Evolutionary conservation across 2,329 filamentous ascomycete genomes (phyloP).

Genomic region (Chaetomium sp.): DNA sequence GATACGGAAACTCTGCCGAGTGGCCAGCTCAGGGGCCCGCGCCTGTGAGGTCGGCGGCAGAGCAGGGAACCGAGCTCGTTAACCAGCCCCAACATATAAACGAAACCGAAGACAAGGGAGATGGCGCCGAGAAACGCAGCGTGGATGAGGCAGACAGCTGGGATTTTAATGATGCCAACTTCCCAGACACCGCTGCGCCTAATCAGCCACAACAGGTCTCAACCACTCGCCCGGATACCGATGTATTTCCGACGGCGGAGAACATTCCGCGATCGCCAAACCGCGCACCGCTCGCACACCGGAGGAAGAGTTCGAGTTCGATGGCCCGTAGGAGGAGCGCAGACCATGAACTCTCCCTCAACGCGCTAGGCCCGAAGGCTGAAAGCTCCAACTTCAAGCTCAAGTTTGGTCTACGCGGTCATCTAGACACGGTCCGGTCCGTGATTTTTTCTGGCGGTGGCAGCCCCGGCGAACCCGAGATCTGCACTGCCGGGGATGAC

Average conservation of each 20-base stretch:
- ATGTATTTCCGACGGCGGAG: slow-evolving; percentile 82
- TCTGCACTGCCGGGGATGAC: slow-evolving; percentile 94
- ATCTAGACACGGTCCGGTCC: slow-evolving; percentile 89
- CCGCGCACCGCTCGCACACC: slow-evolving; percentile 67
- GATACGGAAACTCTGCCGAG: slow-evolving; percentile 41
- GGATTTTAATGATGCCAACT: slow-evolving; percentile 86
- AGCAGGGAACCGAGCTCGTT: slow-evolving; percentile 38
- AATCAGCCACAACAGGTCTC: slow-evolving; percentile 49
- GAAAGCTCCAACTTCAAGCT: slow-evolving; percentile 87
- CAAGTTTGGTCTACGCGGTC: slow-evolving; percentile 85
- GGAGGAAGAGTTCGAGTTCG: slow-evolving; percentile 82
- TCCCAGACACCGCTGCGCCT: slow-evolving; percentile 57
- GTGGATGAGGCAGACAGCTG: slow-evolving; percentile 71
- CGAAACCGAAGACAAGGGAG: slow-evolving; percentile 46
- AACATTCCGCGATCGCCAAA: slow-evolving; percentile 79
- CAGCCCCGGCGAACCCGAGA: slow-evolving; percentile 92
- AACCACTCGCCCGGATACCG: slow-evolving; percentile 75
- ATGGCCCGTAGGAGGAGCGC: slow-evolving; percentile 70
- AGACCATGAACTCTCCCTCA: slow-evolving; percentile 64
- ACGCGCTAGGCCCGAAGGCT: slow-evolving; percentile 54
- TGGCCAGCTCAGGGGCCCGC: slow-evolving; percentile 39
- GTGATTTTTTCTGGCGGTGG: slow-evolving; percentile 97
- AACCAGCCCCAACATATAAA: slow-evolving; percentile 46
- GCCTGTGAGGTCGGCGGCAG: slow-evolving; percentile 33
- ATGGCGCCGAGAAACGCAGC: slow-evolving; percentile 51